Evolutionary conservation across 768 basidiomycete species (phyloP), one percentile per base, ranked within the genome.

Genomic region (Boletus huronensis): DNA sequence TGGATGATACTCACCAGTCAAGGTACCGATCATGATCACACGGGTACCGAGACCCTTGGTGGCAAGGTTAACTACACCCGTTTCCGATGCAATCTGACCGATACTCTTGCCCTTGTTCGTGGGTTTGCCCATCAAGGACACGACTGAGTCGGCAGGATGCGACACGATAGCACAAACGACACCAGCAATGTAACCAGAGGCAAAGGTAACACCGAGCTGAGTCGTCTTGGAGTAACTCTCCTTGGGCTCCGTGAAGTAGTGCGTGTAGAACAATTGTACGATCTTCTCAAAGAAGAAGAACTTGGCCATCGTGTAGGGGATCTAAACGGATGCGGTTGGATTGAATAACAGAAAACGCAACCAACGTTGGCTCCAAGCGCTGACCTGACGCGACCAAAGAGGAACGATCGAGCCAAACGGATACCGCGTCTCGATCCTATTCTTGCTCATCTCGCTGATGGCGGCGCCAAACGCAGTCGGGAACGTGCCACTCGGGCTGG

Each of bases 301-400:
- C 77, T 97, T 97, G 79, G 93, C 93, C 93, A 97, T 95, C 66
- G 94, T 97, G 81, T 97, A 97, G 50, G 94, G 94, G 66, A 96
- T 93, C 88, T 96, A 57, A 29, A 43, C 21, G 9, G n/a, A 21
- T 25, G 14, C 17, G 28, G 16, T 29, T 5, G 9, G 31, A 13
- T 17, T n/a, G 21, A 46, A 34, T 16, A 8, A 34, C 17, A n/a
- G 3, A 4, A 6, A 16, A 19, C 6, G 1, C 19, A 7, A 10
- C 0, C 16, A 5, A 32, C n/a, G n/a, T n/a, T n/a, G 6, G 19
- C 3, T 7, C 4, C 17, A 28, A 17, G n/a, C 26, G 9, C 77
- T 49, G 54, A 87, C 88, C 78, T 90, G 90, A 69, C 90, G 89
- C 38, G 90, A 92, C 90, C 90, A 92, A 42, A 92, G 83, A 51